phyloP scores from a whole-genome alignment of 352 stramenopile genomes.

The Pythium scleroteichum region DNA sequence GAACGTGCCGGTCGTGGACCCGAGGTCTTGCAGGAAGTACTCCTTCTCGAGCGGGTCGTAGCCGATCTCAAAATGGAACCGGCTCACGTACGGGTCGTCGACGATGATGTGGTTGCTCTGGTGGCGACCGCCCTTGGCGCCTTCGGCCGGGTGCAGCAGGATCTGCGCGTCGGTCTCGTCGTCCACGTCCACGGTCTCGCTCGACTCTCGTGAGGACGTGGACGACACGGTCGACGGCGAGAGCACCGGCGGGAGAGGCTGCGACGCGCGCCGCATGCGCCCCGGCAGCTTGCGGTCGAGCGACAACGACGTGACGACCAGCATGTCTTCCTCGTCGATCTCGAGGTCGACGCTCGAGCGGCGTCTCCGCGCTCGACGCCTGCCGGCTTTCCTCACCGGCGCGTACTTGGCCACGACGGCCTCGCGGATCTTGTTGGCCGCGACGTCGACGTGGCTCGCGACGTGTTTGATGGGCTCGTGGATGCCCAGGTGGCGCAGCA shows the following conservation, averaged over 20 bases:
- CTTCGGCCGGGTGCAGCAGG: constrained; percentile 61
- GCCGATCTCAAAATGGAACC: constrained; percentile 78
- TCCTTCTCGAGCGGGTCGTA: constrained; percentile 84
- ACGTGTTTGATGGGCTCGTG: constrained; percentile 10
- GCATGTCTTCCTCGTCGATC: constrained; percentile 68
- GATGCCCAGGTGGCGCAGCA: constrained; percentile 47
- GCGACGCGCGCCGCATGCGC: not conserved
- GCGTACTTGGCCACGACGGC: constrained; percentile 1
- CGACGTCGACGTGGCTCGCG: not conserved
- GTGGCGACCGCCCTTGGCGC: constrained; percentile 67
- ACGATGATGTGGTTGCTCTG: constrained; percentile 86
- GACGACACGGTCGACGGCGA: constrained; percentile 16
- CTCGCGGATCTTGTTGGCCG: not conserved
- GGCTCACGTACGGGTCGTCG: constrained; percentile 82
- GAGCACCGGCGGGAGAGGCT: not conserved
- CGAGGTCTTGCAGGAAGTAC: constrained; percentile 80
- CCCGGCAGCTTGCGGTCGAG: constrained; percentile 40
- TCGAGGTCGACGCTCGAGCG: constrained; percentile 36
- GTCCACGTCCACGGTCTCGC: constrained; percentile 22
- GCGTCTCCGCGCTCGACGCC: no score
- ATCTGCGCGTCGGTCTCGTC: constrained; percentile 41
- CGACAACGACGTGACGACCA: constrained; percentile 75
- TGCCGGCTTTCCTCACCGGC: constrained; percentile 24
- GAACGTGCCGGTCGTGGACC: constrained; percentile 80
- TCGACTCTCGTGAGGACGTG: constrained; percentile 22